Conservation (phyloP, 2,329 filamentous ascomycete species). For the Verruconis gallopava region DNA sequence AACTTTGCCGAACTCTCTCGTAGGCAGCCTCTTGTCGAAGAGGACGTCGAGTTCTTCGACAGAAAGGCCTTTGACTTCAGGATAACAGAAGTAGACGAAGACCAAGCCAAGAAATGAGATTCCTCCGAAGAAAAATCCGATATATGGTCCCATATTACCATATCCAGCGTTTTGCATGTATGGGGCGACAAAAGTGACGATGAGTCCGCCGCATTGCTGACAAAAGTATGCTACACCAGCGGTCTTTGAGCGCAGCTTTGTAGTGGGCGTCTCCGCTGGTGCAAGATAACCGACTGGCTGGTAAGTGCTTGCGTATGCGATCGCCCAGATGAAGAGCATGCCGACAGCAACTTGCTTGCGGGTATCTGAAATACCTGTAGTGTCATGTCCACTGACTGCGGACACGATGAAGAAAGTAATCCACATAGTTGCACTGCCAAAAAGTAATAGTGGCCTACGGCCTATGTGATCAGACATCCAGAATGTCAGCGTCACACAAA, state of each 20-base stretch:
- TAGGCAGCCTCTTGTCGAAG: constrained; percentile 3
- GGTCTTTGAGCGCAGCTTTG: constrained; percentile 5
- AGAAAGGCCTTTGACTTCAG: constrained; percentile 1
- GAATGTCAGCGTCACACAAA: neutral
- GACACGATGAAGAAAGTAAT: neutral
- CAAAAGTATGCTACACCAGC: constrained; percentile 3
- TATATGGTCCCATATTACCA: constrained; percentile 6
- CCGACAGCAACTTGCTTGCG: constrained; percentile 2
- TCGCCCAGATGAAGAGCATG: constrained; percentile 1
- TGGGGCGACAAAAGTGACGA: constrained; percentile 5
- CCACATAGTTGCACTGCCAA: neutral
- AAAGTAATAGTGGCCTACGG: neutral
- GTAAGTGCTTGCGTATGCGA: neutral
- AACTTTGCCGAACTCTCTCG: constrained; percentile 1
- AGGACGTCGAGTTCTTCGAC: constrained; percentile 5
- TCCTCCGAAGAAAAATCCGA: constrained; percentile 6
- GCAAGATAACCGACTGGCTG: constrained; percentile 2
- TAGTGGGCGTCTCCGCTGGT: neutral
- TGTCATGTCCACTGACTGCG: neutral
- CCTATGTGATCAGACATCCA: neutral
- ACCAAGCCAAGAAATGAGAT: constrained; percentile 1
- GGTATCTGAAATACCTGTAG: neutral
- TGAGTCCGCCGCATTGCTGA: constrained; percentile 4
- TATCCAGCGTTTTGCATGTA: constrained; percentile 6
- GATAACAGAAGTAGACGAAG: constrained; percentile 5